Base-by-base conservation (phyloP, 495 filamentous ascomycete species). In the Aspergillus affinis region DNA sequence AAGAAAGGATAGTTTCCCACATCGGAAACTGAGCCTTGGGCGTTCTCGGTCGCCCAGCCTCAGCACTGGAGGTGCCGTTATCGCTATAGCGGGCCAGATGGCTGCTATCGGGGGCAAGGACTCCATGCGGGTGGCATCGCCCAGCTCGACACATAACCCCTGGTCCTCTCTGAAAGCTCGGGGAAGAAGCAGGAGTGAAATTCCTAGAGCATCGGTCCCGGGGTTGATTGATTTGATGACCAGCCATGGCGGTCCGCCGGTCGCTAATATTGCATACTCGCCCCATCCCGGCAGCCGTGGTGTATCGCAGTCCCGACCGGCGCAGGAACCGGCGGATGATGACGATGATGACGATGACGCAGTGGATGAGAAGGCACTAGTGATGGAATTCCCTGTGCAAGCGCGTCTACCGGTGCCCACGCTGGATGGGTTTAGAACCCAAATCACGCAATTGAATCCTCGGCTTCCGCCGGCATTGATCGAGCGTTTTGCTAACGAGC, bases 401-500 rank as follows among this genome's bases (percentile, higher is more conserved):
- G 64, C 72, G 2, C 69, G 73, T 27, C 62, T 77, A n/a, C 89
- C 90, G 56, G 78, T 87, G 21, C 91, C 93, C 5, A 93, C 85
- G 8, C 72, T 84, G 18, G 84, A 86, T 54, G 92, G 92, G 5
- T 97, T 97, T 73, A 86, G 85, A 61, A 75, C 82, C 12, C 90
- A 96, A 70, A 82, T 95, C 19, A 75, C 84, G 60, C 78, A 84
- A 62, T 72, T 92, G 32, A 93, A 93, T 63, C 90, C 92, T 13
- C 77, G 79, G 4, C 70, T 89, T n/a, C 78, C 84, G 51, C 81
- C 76, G 18, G 90, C 83, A 66, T 76, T 97, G 63, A 82, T 93
- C 18, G 88, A 93, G n/a, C 86, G 93, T 48, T 88, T 96, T 63
- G 90, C 88, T 0, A 78, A 88, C 58, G 91, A 96, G 66, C 90